phyloP scores from a whole-genome alignment of 164 flowering plant species.

The Vitis amurensis region DNA sequence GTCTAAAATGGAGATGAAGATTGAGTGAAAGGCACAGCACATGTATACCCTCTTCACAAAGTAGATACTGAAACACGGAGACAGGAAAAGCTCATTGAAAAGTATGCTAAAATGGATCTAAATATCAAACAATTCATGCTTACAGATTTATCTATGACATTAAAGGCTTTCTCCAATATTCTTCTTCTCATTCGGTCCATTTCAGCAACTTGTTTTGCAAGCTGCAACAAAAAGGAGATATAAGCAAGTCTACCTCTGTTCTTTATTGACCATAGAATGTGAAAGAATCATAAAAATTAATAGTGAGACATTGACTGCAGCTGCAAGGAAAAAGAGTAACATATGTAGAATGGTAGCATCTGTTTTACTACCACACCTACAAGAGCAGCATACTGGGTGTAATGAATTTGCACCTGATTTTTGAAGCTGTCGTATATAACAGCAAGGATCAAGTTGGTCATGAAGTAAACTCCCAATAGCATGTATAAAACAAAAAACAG shows the following conservation, averaged over 20 bases:
- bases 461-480: constrained; percentile 89
- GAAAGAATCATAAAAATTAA: neutral
- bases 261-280: neutral
- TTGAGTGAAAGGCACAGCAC: no score
- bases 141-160: constrained; percentile 65
- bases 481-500: constrained; percentile 77
- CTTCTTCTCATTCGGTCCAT: constrained; percentile 63
- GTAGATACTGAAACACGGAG: no score
- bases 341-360: neutral
- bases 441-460: constrained; percentile 91
- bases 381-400: constrained; percentile 6
- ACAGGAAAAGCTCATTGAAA: neutral
- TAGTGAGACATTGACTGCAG: neutral
- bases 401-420: constrained; percentile 52
- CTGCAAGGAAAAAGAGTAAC: neutral
- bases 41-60: no score
- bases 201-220: constrained; percentile 76
- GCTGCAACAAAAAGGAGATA: constrained; percentile 41
- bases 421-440: constrained; percentile 96
- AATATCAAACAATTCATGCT: constrained; percentile 24
- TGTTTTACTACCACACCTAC: neutral
- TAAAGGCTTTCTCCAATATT: constrained; percentile 71
- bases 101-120: neutral
- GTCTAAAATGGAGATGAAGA: no score
- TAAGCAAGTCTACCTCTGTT: neutral